Evolutionary conservation across 345 rosid genomes (phyloP), one percentile per base, ranked within the genome.

Genomic region (Firmiana major): DNA sequence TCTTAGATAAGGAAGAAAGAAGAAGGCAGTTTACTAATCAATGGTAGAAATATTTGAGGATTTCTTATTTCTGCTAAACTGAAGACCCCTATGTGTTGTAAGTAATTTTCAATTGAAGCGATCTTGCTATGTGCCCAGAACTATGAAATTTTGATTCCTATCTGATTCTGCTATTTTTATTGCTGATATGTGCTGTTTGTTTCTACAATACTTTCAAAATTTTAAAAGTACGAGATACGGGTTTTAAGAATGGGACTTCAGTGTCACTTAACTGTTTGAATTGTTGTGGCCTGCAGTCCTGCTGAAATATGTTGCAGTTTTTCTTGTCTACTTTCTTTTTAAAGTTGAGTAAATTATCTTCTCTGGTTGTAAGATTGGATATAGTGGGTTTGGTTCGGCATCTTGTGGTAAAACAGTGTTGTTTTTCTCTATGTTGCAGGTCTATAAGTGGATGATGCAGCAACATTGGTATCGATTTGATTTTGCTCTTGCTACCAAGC

Each of bases 361-460:
- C 31, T 16, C 9, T 22, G 58, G 34, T 38, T 58, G 21, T 36
- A 13, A 45, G 63, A 63, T 48, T 0, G 0, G 9, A 19, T 31
- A 6, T 63, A 9, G 10, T 22, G 57, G 58, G 21, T 70, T 70
- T 76, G 65, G 12, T n/a, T 72, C 21, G 3, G 4, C 5, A 9
- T 21, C 9, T 60, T 60, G 51, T 26, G 70, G 31, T 43, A 38
- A 59, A n/a, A 28, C 0, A 43, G 63, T 71, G 6, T 68, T 59
- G 22, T 45, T 9, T 12, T 22, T 80, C 28, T 9, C 73, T 71
- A 28, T 72, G 63, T 80, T 70, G 73, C 78, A 96, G 99, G 96
- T 96, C 40, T 93, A 93, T 83, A 89, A 89, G 86, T 96, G 98
- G 98, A 96, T 92, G 98, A 86, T 87, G 85, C 87, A 88, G 81